Conservation (phyloP, 441 rosid species). For the Arabidopsis lyrata region DNA sequence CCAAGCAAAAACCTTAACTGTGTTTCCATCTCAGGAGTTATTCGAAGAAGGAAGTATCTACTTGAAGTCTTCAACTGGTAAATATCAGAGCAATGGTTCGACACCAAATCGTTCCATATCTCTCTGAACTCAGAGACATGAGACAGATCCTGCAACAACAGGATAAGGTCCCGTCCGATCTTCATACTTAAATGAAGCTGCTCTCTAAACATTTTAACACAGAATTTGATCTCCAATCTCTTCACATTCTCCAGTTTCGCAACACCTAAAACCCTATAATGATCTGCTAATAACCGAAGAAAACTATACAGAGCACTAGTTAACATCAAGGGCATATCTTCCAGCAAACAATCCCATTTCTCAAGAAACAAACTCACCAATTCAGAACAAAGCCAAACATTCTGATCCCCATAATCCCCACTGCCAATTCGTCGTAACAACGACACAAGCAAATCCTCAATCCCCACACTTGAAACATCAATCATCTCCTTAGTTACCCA, state of each 20-base stretch:
- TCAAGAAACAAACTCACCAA: constrained; percentile 56
- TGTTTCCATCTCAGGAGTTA: constrained; percentile 76
- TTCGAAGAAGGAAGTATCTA: constrained; percentile 66
- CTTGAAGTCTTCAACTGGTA: constrained; percentile 69
- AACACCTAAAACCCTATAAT: constrained; percentile 55
- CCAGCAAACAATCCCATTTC: constrained; percentile 64
- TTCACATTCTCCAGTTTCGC: constrained; percentile 56
- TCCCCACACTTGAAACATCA: constrained; percentile 67
- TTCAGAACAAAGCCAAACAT: constrained; percentile 83
- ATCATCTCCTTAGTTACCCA: constrained; percentile 78
- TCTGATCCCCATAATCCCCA: constrained; percentile 73
- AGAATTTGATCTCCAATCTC: constrained; percentile 69
- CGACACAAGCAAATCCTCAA: constrained; percentile 58
- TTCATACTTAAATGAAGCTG: constrained; percentile 64
- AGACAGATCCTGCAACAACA: constrained; percentile 78
- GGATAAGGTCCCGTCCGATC: constrained; percentile 79
- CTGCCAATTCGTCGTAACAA: constrained; percentile 69
- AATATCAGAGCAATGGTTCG: constrained; percentile 46
- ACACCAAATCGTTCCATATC: constrained; percentile 68
- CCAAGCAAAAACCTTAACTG: constrained; percentile 78
- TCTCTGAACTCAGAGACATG: constrained; percentile 72
- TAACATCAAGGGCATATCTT: constrained; percentile 66
- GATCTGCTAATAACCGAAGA: constrained; percentile 76
- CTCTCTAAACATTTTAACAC: constrained; percentile 84
- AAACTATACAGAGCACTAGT: constrained; percentile 69